Base-by-base conservation (phyloP, 768 basidiomycete species). In the Bullera alba region DNA sequence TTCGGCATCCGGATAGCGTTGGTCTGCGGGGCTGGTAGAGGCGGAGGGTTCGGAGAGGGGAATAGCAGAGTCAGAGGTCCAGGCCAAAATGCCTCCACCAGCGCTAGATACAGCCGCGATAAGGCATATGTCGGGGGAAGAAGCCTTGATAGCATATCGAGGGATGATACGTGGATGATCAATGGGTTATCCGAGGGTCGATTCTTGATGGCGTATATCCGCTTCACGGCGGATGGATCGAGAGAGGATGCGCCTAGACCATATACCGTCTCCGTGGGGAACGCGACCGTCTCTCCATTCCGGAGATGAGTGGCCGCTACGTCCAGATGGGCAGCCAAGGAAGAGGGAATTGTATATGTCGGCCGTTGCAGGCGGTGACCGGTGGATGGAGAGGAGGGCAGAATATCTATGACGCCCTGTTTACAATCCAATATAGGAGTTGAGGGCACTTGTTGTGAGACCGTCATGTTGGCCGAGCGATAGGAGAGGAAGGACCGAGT, bases 181-280 rank as follows among this genome's bases (percentile, higher is more conserved):
- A 99, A 79, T 1, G 95, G 95, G 72, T 99, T 99, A 73, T 99
- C 95, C 3, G 85, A 75, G 5, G 95, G 95, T 46, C 95, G 80
- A 32, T 90, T 87, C 66, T 99, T 99, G 44, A 85, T 85, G 16
- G 79, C 71, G 73, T 90, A 99, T 61, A 99, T 91, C 60, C 78
- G 79, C 2, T 78, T 66, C 4, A 81, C 79, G 2, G 92, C 89
- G 1, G 48, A 32, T 0, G 63, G 61, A 36, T 61, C 75, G 38
- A 89, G 74, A 0, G 93, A 90, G 19, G 83, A 74, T 0, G 90
- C 95, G 25, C 87, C 95, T n/a, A 99, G 81, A 1, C 95, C 95
- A 72, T 97, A 99, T 10, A 99, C 95, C 0, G 95, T 97, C 74
- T 99, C 95, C 26, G 95, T 96, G 0, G 95, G 93, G 67, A 99